Conservation (phyloP, 257 asterid species). For the Paraleonurus japonicus region DNA sequence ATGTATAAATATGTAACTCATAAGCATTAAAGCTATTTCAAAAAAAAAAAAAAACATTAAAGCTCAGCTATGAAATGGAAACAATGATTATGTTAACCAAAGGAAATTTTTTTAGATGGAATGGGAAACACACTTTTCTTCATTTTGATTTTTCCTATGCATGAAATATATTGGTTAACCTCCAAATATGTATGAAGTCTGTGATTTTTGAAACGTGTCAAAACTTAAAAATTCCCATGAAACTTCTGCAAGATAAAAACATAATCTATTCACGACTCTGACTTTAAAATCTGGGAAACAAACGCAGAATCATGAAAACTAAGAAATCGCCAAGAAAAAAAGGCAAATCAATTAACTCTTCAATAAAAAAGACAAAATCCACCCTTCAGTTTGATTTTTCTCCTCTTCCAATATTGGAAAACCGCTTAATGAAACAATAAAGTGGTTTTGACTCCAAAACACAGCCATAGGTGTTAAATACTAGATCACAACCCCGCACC, state of each 20-base stretch:
- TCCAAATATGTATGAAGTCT: background rate
- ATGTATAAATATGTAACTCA: too few species aligned
- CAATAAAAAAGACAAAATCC: background rate
- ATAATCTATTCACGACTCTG: background rate
- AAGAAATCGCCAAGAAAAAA: background rate
- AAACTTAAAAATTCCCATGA: too few species aligned
- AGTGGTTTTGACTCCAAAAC: constrained; percentile 23
- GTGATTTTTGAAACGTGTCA: constrained; percentile 5
- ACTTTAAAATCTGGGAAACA: background rate
- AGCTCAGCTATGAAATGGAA: too few species aligned
- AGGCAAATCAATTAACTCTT: background rate
- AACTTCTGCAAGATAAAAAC: background rate
- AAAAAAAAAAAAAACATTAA: too few species aligned
- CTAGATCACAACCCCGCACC: background rate
- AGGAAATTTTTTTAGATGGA: too few species aligned
- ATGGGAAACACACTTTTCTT: background rate
- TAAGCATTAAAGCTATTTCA: too few species aligned
- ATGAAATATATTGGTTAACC: background rate
- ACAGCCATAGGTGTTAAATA: background rate
- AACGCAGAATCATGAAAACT: background rate
- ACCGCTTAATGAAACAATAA: constrained; percentile 26
- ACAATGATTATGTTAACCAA: too few species aligned
- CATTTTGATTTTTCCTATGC: background rate
- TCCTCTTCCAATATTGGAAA: constrained; percentile 11
- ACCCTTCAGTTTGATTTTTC: background rate